Base-by-base conservation (phyloP, 257 asterid species). In the Ajuga chamaepitys region DNA sequence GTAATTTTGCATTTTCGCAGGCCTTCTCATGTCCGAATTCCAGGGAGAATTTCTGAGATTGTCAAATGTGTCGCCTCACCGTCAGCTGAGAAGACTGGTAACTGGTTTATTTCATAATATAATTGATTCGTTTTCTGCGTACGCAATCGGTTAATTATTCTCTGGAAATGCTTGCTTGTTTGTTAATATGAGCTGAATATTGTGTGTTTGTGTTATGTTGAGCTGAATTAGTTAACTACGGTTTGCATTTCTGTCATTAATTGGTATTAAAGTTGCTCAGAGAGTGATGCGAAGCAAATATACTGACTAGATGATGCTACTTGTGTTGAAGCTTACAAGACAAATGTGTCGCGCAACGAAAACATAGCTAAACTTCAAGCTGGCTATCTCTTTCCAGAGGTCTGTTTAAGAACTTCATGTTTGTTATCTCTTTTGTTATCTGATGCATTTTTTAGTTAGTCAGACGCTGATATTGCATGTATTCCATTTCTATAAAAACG, bases 331-430 rank as follows among this genome's bases (percentile, higher is more conserved):
- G 99, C 86, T 78, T 79, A 80, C 84, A 86, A 55, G 68, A 94
- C 97, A 8, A 70, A 79, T 67, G 99, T 94, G 46, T 78, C 93
- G 6, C 92, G 99, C 57, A 94, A 90, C 65, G 93, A 81, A 58
- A 94, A 94, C 81, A 44, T 90, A 74, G 89, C 86, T 20, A 94
- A 90, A 55, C 97, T 94, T 68, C 97, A 94, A 82, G 97, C 99
- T 73, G 99, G 99, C 64, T 94, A 90, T 68, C 88, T 94, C 65
- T 94, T 94, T 74, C 99, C 99, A 0, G 97, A 90, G 96, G 99
- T 93, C n/a, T 40, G 76, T 60, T 65, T 56, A 59, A 30, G 53
- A 22, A 17, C 53, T 18, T 13, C 10, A 3, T 52, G 66, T n/a
- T 48, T 51, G 51, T 41, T 17, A 47, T 16, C 0, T 35, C 55